Base-by-base conservation (phyloP, 2,329 filamentous ascomycete genomes). In the Aureobasidium sp. region DNA sequence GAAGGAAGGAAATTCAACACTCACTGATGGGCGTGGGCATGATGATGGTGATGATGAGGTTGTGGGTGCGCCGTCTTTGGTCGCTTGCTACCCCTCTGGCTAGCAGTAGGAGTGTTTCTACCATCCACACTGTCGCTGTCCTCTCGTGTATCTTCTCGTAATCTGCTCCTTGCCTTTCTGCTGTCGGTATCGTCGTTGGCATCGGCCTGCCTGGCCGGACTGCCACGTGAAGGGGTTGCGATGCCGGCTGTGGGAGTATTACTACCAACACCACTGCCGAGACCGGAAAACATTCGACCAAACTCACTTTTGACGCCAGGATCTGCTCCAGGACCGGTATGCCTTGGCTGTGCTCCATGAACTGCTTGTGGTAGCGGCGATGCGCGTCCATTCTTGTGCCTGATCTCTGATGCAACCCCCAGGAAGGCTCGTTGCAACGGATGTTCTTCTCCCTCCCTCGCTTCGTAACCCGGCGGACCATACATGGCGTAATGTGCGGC, bases 241-340 rank as follows among this genome's bases (percentile, higher is more conserved):
- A 78, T 75, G 15, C 75, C 74, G 47, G 70, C 69, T 37, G 76
- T 76, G 25, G 79, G 73, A n/a, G 73, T 79, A 32, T 76, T 75
- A 65, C 79, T 80, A 34, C 84, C 83, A 21, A 87, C 79, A 39
- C 86, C 86, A 72, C 84, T 86, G 16, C 86, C 92, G 66, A 97
- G 91, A n/a, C 93, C 93, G 21, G 90, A 91, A 75, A 96, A 97
- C 81, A 97, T 96, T 65, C 91, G 87, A 32, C 92, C 92, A 72
- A 97, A 92, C 72, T 97, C 93, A 71, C 87, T 95, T 79, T 97
- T 96, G 70, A 97, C 96, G 47, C 89, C 89, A 11, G 91, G 89
- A 72, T 96, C 91, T 16, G 87, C 89, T 15, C 86, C 85, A 6
- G 91, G 90, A 3, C 89, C 90, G 59, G 89, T 83, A 42, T 89